phyloP scores from a whole-genome alignment of 2,329 filamentous ascomycete species.

The Ophiostoma quercus region DNA sequence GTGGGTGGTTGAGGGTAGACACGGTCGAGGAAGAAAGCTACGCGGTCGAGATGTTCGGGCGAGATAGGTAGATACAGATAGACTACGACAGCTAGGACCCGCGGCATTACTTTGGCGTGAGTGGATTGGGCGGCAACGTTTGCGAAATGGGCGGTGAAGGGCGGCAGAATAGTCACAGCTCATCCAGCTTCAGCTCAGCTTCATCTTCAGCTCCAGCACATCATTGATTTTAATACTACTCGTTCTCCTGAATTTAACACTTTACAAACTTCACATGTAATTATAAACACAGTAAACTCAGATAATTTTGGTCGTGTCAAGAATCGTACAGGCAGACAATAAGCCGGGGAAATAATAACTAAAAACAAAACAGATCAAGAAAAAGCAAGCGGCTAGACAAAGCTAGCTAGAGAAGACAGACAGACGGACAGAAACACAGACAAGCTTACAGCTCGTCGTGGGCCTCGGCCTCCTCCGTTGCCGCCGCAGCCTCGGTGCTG shows the following conservation, averaged over 20 bases:
- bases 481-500: constrained; percentile 31
- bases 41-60: background rate
- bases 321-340: constrained; percentile 10
- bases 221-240: too few species aligned
- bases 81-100: background rate
- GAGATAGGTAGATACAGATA: background rate
- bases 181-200: background rate
- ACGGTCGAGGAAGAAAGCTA: background rate
- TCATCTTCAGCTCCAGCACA: too few species aligned
- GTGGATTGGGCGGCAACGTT: constrained; percentile 10
- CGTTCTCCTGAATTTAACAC: too few species aligned
- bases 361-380: background rate
- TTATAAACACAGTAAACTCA: background rate
- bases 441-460: constrained; percentile 69
- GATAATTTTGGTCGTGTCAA: constrained; percentile 10
- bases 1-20: background rate
- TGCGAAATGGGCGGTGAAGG: constrained; percentile 10
- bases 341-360: constrained; percentile 9
- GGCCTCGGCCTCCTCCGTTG: constrained; percentile 40
- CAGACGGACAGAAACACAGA: background rate
- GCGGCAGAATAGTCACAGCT: constrained; percentile 8
- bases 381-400: background rate
- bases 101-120: constrained; percentile 8
- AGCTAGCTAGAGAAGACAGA: background rate
- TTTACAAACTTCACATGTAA: too few species aligned